Conservation (phyloP, 192 early-diverging fungal species). For the Backusella sp. region DNA sequence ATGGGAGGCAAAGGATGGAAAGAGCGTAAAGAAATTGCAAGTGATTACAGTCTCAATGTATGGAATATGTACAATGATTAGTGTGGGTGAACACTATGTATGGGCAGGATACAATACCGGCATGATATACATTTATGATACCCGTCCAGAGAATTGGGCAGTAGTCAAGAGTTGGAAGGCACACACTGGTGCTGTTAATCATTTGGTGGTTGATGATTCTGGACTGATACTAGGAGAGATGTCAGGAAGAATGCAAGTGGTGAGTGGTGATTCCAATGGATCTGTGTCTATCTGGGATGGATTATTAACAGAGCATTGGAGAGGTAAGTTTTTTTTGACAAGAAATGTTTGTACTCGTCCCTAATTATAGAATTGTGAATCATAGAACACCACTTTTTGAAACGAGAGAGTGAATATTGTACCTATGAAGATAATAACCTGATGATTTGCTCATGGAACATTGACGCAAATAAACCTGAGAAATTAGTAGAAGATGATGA, state of each 20-base stretch:
- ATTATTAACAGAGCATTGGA: conserved; percentile 64
- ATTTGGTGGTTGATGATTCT: conserved; percentile 58
- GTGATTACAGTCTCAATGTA: conserved; percentile 61
- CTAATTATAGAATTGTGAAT: background rate
- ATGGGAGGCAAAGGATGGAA: conserved; percentile 64
- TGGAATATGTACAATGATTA: conserved; percentile 60
- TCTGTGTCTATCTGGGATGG: conserved; percentile 77
- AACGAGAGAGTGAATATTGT: conserved; percentile 60
- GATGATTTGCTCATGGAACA: conserved; percentile 91
- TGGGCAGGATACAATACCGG: conserved; percentile 82
- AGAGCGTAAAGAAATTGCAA: conserved; percentile 41
- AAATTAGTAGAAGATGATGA: conserved; percentile 63
- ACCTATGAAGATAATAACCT: conserved; percentile 64
- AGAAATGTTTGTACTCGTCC: background rate
- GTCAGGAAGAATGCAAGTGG: conserved; percentile 52
- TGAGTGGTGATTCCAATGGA: conserved; percentile 61
- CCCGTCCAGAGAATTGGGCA: conserved; percentile 47
- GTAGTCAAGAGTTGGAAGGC: conserved; percentile 71
- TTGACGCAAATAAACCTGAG: conserved; percentile 86
- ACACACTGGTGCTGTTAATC: conserved; percentile 49
- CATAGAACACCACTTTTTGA: conserved; percentile 58
- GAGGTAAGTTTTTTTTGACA: conserved; percentile 41
- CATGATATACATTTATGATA: conserved; percentile 74
- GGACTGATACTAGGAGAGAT: conserved; percentile 32
- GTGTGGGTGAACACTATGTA: conserved; percentile 61